Evolutionary conservation across 2,329 filamentous ascomycete genomes (phyloP).

Genomic region (Fusarium caatingaense): DNA sequence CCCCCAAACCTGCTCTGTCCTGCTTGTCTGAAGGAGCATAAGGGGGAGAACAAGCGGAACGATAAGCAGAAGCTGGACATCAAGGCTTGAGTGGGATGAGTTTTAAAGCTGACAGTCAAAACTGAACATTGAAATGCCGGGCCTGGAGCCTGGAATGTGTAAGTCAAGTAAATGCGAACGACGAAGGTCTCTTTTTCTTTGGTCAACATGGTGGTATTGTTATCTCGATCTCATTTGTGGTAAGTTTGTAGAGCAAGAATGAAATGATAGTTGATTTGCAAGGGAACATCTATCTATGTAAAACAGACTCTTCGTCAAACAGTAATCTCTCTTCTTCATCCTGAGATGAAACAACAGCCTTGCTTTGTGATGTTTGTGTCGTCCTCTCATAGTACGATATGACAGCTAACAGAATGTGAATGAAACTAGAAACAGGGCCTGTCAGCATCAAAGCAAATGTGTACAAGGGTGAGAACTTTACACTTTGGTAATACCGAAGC

Average conservation of each 20-base stretch:
- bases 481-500: constrained; percentile 29
- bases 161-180: background rate
- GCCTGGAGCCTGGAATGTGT: background rate
- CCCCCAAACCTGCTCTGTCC: constrained; percentile 12
- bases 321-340: constrained; percentile 25
- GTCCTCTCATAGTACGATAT: constrained; percentile 23
- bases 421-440: background rate
- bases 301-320: background rate
- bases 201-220: background rate
- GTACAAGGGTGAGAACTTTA: background rate
- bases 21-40: background rate
- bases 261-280: background rate
- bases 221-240: background rate
- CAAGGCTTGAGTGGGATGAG: background rate
- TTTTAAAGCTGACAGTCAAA: background rate
- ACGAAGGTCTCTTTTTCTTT: background rate
- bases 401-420: constrained; percentile 12
- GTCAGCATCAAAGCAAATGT: background rate
- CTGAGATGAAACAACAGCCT: background rate
- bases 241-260: background rate
- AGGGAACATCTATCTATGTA: background rate
- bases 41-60: constrained; percentile 15
- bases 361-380: background rate
- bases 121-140: background rate
- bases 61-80: background rate